Evolutionary conservation across 441 rosid genomes (phyloP).

Genomic region (Pelargonium citronellum): DNA sequence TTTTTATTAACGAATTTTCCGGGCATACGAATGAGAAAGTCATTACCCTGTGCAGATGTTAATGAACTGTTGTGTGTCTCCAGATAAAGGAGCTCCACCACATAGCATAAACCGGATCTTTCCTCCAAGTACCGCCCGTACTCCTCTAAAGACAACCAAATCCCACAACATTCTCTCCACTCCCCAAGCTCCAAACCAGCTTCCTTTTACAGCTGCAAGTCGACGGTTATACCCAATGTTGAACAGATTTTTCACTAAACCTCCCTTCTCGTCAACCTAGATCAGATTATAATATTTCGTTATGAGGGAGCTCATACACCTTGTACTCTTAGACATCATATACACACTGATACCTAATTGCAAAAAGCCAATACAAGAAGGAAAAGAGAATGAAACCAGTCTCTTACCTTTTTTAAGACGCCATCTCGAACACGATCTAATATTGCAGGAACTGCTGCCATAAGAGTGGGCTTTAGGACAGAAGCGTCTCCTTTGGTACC

Average conservation of each 20-base stretch:
- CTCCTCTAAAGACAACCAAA: slow-evolving; percentile 47
- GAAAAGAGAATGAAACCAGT: background rate
- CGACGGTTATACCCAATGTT: slow-evolving; percentile 62
- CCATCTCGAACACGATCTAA: slow-evolving; percentile 84
- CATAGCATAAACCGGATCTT: slow-evolving; percentile 58
- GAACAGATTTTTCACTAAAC: slow-evolving; percentile 60
- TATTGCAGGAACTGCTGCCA: slow-evolving; percentile 91
- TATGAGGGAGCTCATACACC: slow-evolving; percentile 11
- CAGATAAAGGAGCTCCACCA: slow-evolving; percentile 95
- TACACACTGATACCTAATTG: background rate
- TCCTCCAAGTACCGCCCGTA: slow-evolving; percentile 79
- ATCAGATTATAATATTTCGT: slow-evolving; percentile 15
- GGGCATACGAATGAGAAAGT: slow-evolving; percentile 11
- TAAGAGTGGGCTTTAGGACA: slow-evolving; percentile 64
- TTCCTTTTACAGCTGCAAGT: slow-evolving; percentile 75
- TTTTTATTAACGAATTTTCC: background rate
- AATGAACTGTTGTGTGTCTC: slow-evolving; percentile 79
- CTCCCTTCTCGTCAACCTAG: slow-evolving; percentile 80
- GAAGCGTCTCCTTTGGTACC: slow-evolving; percentile 95
- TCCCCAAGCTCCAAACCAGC: slow-evolving; percentile 96
- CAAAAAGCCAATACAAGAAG: slow-evolving; percentile 8
- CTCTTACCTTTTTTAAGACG: slow-evolving; percentile 63
- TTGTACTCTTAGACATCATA: slow-evolving; percentile 11
- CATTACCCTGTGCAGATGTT: slow-evolving; percentile 91
- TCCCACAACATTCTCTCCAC: slow-evolving; percentile 76